Percentiles rank a stretch among this genome's conserved stretches.
Conservation (phyloP, 2,329 filamentous ascomycete species). For the Apiospora saccharicola region DNA sequence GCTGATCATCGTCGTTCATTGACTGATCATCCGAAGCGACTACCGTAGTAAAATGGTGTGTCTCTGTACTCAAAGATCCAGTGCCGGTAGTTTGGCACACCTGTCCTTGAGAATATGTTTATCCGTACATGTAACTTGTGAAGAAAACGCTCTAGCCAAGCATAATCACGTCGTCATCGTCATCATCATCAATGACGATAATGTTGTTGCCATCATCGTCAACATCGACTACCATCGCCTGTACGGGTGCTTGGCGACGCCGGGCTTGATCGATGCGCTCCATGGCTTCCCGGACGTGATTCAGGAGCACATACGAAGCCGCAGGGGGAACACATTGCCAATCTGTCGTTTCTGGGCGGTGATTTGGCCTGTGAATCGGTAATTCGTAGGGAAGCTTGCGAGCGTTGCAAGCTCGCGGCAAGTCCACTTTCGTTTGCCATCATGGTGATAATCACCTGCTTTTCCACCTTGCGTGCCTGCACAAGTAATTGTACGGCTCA, state of each 20-base stretch:
- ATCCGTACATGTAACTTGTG: background rate
- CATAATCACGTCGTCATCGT: background rate
- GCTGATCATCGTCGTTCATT: too few relatives aligned
- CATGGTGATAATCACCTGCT: background rate
- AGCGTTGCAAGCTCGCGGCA: conserved; percentile 72
- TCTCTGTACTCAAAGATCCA: background rate
- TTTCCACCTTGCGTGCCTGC: background rate
- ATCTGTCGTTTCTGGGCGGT: conserved; percentile 67
- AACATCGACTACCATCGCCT: background rate
- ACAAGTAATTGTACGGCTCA: background rate
- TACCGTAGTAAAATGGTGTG: background rate
- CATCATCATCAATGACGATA: background rate
- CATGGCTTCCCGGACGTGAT: conserved; percentile 55
- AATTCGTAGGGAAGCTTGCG: conserved; percentile 71
- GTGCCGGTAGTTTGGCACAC: background rate
- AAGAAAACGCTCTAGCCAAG: background rate
- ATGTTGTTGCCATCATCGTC: background rate
- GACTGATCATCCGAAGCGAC: background rate
- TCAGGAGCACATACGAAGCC: conserved; percentile 58
- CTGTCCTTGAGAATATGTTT: background rate
- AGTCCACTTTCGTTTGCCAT: conserved; percentile 68
- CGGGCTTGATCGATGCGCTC: conserved; percentile 47
- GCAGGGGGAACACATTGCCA: conserved; percentile 79
- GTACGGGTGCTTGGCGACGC: background rate
- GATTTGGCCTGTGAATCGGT: conserved; percentile 58